phyloP scores from a whole-genome alignment of 1,284 basidiomycete species.

The Trametes hirsuta region DNA sequence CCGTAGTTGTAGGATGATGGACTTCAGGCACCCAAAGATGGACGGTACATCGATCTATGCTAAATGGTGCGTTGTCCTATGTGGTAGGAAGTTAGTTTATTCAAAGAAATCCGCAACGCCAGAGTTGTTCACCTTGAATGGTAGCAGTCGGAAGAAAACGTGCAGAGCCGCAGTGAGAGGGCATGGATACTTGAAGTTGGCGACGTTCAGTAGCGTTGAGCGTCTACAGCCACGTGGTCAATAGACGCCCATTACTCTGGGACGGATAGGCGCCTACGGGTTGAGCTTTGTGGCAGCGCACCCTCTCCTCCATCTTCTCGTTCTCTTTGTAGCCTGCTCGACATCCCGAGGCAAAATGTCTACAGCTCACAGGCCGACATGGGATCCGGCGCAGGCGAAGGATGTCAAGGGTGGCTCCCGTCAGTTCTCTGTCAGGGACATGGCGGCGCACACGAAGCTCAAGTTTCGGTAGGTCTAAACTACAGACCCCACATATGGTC shows the following conservation, averaged over 20 bases:
- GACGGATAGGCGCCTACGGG: neutral
- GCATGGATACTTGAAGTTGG: neutral
- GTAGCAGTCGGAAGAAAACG: too few species aligned
- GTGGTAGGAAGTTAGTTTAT: too few species aligned
- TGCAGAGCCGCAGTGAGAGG: too few species aligned
- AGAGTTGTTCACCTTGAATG: too few species aligned
- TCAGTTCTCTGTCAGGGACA: slow-evolving; percentile 87
- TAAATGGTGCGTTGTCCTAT: too few species aligned
- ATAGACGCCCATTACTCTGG: neutral
- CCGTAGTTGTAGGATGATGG: too few species aligned
- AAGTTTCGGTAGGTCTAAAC: slow-evolving; percentile 77
- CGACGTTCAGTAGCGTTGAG: neutral
- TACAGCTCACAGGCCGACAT: slow-evolving; percentile 88
- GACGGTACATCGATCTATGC: too few species aligned
- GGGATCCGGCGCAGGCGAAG: slow-evolving; percentile 86
- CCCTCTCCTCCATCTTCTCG: neutral
- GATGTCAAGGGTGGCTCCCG: slow-evolving; percentile 87
- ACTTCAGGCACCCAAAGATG: too few species aligned
- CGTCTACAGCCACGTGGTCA: neutral
- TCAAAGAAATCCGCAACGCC: too few species aligned
- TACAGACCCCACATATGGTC: neutral
- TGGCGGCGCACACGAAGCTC: slow-evolving; percentile 92
- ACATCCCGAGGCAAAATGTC: slow-evolving; percentile 53
- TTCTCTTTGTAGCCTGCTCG: neutral
- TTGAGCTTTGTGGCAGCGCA: slow-evolving; percentile 8